Evolutionary conservation across 805 yeast species (phyloP).

Genomic region (Debaryomyces maramus): DNA sequence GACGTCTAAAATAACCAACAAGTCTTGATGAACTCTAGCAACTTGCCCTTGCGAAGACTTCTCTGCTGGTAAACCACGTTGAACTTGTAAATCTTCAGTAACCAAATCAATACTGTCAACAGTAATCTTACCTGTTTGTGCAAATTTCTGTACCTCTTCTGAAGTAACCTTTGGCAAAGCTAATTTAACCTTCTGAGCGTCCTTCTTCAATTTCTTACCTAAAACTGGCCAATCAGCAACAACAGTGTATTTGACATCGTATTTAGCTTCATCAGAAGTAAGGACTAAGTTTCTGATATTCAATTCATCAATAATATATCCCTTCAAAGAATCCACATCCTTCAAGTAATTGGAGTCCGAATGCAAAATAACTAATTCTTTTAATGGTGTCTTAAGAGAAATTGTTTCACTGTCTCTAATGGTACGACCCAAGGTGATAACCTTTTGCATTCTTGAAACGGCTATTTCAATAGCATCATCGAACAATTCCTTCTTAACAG

Average conservation of each 20-base stretch:
- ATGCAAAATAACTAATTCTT: conserved; percentile 81
- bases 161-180: conserved; percentile 84
- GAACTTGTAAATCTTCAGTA: conserved; percentile 84
- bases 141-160: conserved; percentile 74
- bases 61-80: conserved; percentile 80
- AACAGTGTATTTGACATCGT: conserved; percentile 89
- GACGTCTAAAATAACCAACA: conserved; percentile 84
- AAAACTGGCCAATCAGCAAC: conserved; percentile 99
- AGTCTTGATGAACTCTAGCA: conserved; percentile 85
- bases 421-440: conserved; percentile 93
- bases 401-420: conserved; percentile 95
- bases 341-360: conserved; percentile 69
- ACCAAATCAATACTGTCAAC: conserved; percentile 90
- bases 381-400: conserved; percentile 92
- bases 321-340: conserved; percentile 75
- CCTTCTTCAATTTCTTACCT: conserved; percentile 95
- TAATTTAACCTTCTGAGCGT: conserved; percentile 89
- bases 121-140: conserved; percentile 67
- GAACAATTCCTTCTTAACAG: conserved; percentile 72
- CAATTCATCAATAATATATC: conserved; percentile 85
- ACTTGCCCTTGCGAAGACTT: conserved; percentile 72
- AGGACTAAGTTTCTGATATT: conserved; percentile 85
- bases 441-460: conserved; percentile 93
- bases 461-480: conserved; percentile 85
- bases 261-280: conserved; percentile 86